Percentiles rank a stretch among this genome's conserved stretches.
These are phyloP conservation scores for Simmondsia chinensis DNA, from an alignment of 148 eudicot genomes.

Conservation along the genomic window DNA sequence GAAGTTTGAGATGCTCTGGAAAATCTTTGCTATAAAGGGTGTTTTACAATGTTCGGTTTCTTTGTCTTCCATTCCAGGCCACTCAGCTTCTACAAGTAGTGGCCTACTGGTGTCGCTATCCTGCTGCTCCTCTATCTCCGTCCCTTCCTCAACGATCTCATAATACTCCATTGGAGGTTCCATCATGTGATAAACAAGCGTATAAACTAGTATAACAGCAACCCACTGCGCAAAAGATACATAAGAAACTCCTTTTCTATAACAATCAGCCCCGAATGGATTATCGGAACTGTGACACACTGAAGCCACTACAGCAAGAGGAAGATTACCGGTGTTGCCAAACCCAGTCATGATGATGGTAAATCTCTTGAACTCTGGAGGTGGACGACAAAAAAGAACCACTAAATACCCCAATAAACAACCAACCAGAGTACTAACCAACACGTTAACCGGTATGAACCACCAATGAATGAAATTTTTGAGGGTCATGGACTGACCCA, in stretches of 20 bases:
- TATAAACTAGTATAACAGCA: conserved; percentile 55
- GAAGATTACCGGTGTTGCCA: conserved; percentile 67
- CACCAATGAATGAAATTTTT: conserved; percentile 45
- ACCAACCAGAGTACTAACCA: conserved; percentile 49
- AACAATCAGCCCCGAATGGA: conserved; percentile 48
- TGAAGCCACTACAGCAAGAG: conserved; percentile 51
- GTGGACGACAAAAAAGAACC: conserved; percentile 48
- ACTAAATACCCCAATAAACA: conserved; percentile 51
- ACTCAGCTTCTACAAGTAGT: conserved; percentile 53
- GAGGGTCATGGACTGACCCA: conserved; percentile 51
- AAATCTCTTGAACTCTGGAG: conserved; percentile 43
- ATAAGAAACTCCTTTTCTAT: conserved; percentile 48
- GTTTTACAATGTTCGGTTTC: conserved; percentile 43
- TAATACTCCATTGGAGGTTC: conserved; percentile 60
- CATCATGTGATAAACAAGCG: conserved; percentile 72
- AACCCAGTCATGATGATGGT: conserved; percentile 59
- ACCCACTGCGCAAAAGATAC: conserved; percentile 72
- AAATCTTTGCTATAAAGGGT: conserved; percentile 43
- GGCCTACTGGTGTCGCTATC: conserved; percentile 25
- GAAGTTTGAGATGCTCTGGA: conserved; percentile 28
- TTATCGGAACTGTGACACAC: conserved; percentile 43
- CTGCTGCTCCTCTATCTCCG: conserved; percentile 11
- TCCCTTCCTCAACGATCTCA: conserved; percentile 45
- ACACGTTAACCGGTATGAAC: conserved; percentile 61
- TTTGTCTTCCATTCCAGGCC: conserved; percentile 60